phyloP scores from a whole-genome alignment of 257 asterid species.

The Marsdenia floribunda region DNA sequence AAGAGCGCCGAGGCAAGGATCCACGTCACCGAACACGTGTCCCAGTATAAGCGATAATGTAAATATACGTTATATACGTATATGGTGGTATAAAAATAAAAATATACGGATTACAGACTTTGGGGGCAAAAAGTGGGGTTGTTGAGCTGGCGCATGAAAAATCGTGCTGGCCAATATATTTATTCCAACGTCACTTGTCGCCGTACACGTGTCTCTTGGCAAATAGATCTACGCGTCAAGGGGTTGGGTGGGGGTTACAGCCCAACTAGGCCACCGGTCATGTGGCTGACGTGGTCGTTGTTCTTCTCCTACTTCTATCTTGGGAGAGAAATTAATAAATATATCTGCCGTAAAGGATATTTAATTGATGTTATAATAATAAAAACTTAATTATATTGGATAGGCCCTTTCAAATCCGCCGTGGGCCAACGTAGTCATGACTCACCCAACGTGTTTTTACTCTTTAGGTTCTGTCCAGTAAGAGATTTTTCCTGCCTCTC shows the following conservation, averaged over 20 bases:
- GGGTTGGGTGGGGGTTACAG: slow-evolving; percentile 31
- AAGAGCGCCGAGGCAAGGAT: slow-evolving; percentile 55
- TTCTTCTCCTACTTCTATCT: not conserved
- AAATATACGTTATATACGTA: not conserved
- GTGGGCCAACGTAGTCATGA: slow-evolving; percentile 30
- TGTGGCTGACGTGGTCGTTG: slow-evolving; percentile 69
- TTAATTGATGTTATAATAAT: slow-evolving; percentile 10
- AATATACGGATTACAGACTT: slow-evolving; percentile 1
- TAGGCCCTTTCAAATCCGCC: slow-evolving; percentile 60
- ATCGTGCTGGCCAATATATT: slow-evolving; percentile 30
- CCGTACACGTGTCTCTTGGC: slow-evolving; percentile 51
- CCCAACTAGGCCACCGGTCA: slow-evolving; percentile 56
- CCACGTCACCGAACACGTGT: slow-evolving; percentile 97
- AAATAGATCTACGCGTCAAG: slow-evolving; percentile 33
- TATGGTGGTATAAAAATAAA: slow-evolving; percentile 11
- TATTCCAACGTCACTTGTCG: slow-evolving; percentile 21
- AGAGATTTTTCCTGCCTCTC: slow-evolving; percentile 5
- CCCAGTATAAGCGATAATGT: slow-evolving; percentile 15
- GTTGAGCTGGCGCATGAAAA: slow-evolving; percentile 54
- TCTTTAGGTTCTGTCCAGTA: slow-evolving; percentile 27
- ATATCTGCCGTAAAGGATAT: not conserved
- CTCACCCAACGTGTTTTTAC: slow-evolving; percentile 14
- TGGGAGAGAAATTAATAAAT: not conserved
- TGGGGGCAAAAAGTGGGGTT: slow-evolving; percentile 17
- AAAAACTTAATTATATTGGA: slow-evolving; percentile 47